Evolutionary conservation across 2,329 filamentous ascomycete genomes (phyloP).

Genomic region (Fusarium citri): DNA sequence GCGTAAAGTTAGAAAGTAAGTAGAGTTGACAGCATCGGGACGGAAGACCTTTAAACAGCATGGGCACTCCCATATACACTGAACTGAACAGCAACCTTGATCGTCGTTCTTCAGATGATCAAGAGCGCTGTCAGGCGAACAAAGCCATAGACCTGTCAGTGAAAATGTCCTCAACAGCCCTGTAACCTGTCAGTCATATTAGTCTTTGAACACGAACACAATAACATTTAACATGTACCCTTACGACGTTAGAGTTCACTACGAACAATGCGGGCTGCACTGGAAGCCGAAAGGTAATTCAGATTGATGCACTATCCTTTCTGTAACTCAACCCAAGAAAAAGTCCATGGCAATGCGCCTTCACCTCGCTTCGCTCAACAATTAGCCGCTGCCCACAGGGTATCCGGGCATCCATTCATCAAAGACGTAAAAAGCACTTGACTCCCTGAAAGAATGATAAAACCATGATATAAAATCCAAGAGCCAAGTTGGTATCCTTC

Average conservation of each 20-base stretch:
- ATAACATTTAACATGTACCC: not conserved
- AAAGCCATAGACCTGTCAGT: conserved; percentile 1
- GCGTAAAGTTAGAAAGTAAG: not conserved
- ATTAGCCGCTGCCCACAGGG: conserved; percentile 46
- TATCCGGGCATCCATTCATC: conserved; percentile 46
- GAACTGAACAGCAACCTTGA: conserved; percentile 4
- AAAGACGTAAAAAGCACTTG: conserved; percentile 39
- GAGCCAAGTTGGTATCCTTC: conserved; percentile 40
- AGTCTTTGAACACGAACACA: not conserved
- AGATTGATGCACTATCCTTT: conserved; percentile 28
- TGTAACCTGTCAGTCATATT: not conserved
- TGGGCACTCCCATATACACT: not conserved
- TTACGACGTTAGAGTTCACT: not conserved
- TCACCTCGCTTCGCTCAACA: conserved; percentile 34
- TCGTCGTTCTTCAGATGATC: not conserved
- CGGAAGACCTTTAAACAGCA: conserved; percentile 4
- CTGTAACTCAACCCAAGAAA: conserved; percentile 29
- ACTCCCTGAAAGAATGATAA: conserved; percentile 39
- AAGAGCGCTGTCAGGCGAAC: not conserved
- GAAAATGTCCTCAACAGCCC: not conserved
- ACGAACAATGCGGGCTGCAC: conserved; percentile 4
- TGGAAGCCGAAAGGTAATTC: conserved; percentile 36
- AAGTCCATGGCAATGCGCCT: conserved; percentile 28
- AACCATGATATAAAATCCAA: conserved; percentile 26
- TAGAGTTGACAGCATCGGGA: not conserved